A percentile compares a stretch with the other conserved stretches of the same genome.
Conservation (phyloP, 345 rosid genomes). For the Lumnitzera racemosa region DNA sequence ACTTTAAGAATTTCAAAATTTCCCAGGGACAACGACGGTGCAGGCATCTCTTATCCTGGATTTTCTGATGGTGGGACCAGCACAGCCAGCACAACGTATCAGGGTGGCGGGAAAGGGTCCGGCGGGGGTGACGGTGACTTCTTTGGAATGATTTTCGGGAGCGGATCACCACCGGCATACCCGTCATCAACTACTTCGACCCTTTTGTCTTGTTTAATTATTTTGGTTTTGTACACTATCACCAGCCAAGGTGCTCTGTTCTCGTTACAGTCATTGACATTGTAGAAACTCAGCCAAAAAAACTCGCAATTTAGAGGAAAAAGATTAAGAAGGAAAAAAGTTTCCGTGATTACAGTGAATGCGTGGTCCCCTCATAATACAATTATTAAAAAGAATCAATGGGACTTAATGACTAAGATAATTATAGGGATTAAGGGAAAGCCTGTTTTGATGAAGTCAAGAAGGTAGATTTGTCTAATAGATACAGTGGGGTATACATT, state of each 20-base stretch:
- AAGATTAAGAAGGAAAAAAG: no score
- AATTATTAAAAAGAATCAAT: no score
- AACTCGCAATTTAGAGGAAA: neutral
- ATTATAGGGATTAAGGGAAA: no score
- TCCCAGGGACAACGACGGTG: constrained; percentile 32
- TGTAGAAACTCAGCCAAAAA: constrained; percentile 11
- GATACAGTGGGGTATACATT: no score
- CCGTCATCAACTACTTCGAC: constrained; percentile 17
- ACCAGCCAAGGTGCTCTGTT: constrained; percentile 24
- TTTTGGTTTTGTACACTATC: constrained; percentile 31
- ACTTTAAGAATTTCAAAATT: neutral
- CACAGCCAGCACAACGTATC: neutral
- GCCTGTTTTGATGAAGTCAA: no score
- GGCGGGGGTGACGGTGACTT: constrained; percentile 17
- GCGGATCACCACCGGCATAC: constrained; percentile 28
- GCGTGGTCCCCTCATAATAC: no score
- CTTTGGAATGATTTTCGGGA: constrained; percentile 72
- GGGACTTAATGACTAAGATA: no score
- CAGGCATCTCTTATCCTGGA: constrained; percentile 37
- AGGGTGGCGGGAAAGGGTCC: constrained; percentile 20
- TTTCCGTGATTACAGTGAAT: neutral
- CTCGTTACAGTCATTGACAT: constrained; percentile 27
- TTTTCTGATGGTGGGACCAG: constrained; percentile 31
- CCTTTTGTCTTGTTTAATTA: constrained; percentile 34
- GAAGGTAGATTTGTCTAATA: no score